Evolutionary conservation across 495 filamentous ascomycete genomes (phyloP).

Genomic region (Bacidia gigantensis): DNA sequence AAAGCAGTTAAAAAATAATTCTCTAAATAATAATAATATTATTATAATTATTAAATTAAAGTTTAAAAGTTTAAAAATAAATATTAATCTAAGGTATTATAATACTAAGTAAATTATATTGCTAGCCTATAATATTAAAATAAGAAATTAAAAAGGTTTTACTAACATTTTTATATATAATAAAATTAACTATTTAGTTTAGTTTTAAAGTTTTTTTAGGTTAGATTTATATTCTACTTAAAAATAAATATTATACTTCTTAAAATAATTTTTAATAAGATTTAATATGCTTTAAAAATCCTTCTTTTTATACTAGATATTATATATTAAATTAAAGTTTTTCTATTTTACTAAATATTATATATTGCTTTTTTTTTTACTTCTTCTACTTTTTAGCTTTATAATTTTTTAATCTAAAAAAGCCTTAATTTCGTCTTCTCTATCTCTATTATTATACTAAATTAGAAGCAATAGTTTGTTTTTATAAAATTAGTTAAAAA

Average conservation of each 20-base stretch:
- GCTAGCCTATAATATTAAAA: too few relatives aligned
- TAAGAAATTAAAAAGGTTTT: too few relatives aligned
- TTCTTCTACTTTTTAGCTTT: not conserved
- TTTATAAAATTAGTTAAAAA: not conserved
- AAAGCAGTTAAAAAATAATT: too few relatives aligned
- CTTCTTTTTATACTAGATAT: not conserved
- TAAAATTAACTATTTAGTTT: too few relatives aligned
- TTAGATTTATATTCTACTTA: not conserved
- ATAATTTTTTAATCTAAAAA: not conserved
- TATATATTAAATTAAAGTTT: not conserved
- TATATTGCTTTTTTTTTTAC: not conserved
- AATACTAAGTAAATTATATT: too few relatives aligned
- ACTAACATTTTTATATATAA: too few relatives aligned
- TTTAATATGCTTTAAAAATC: not conserved
- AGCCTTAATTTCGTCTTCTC: not conserved
- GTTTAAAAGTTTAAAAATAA: too few relatives aligned
- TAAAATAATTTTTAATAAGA: not conserved
- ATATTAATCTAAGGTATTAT: too few relatives aligned
- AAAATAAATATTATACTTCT: not conserved
- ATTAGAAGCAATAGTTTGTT: not conserved
- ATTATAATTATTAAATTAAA: too few relatives aligned
- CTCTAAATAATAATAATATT: too few relatives aligned
- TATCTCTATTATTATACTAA: not conserved
- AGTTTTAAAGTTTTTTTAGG: too few relatives aligned
- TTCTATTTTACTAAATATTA: slow-evolving; percentile 1